Base-by-base conservation (phyloP, 495 filamentous ascomycete genomes). In the Neurospora sp. region DNA sequence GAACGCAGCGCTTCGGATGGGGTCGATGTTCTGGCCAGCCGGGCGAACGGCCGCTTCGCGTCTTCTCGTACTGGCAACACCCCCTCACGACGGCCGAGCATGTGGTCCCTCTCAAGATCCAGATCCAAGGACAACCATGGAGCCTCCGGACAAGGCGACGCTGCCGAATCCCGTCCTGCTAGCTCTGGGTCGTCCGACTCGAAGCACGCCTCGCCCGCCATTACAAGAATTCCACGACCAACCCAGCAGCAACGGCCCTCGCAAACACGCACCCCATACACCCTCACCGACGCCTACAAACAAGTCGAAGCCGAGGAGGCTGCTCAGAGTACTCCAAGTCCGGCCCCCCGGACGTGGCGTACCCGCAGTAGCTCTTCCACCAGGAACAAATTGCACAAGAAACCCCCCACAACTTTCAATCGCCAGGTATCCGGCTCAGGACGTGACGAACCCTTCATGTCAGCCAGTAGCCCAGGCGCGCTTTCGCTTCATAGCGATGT, bases 271-370 rank as follows among this genome's bases (percentile, higher is more conserved):
- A 80, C 78, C 40, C 80, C 79, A 5, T 80, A 85, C 69, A 81
- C 74, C 40, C 69, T 85, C 12, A 75, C 73, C 16, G 83, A 84
- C 38, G 85, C 85, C 66, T 86, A 82, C 70, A 78, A 74, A 74
- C 78, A 82, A 76, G 84, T 84, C 39, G 75, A 80, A 71, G 80
- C 82, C 71, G 83, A 84, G 74, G 81, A 84, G 39, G 81, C 77
- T 69, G 81, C 80, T 41, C 80, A 84, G 69, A 84, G 78, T 5
- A 86, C 85, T 16, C 85, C 85, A 59, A 87, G 85, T 73, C 84
- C 84, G 6, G 84, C 84, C 4, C 84, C 85, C 10, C 80, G 85
- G 37, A 62, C 77, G 5, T 82, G 79, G 74, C 81, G 81, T 16
- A 62, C 74, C 7, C 79, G 79, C 37, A 80, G 79, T 39, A 78